Percentiles rank a stretch among this genome's conserved stretches.
Conservation (phyloP, 2,329 filamentous ascomycete genomes). For the Teratosphaeria viscida region DNA sequence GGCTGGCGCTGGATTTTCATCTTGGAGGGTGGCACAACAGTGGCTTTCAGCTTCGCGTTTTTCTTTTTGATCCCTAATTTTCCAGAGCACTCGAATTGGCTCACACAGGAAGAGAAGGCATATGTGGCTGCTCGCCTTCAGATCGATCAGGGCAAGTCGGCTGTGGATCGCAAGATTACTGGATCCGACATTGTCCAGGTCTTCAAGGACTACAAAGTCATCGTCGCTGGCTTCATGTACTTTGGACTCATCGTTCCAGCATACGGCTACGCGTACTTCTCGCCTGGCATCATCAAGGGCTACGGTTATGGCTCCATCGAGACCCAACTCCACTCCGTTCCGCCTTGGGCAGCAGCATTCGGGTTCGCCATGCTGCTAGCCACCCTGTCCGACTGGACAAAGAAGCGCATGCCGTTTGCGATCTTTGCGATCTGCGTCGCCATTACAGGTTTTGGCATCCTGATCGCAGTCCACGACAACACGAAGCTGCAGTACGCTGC, state of each 20-base stretch:
- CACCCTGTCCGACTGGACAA: constrained; percentile 56
- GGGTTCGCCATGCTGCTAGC: constrained; percentile 68
- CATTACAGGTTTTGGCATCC: constrained; percentile 65
- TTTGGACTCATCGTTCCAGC: constrained; percentile 36
- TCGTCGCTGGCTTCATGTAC: constrained; percentile 43
- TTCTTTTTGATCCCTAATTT: constrained; percentile 41
- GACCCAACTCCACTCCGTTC: constrained; percentile 45
- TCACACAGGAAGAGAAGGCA: constrained; percentile 34
- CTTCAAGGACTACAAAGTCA: constrained; percentile 40
- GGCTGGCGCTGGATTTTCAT: constrained; percentile 84
- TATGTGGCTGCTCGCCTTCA: constrained; percentile 38
- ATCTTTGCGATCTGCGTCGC: constrained; percentile 57
- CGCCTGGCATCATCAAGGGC: constrained; percentile 36
- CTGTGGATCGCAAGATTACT: constrained; percentile 34
- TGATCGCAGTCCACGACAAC: constrained; percentile 62
- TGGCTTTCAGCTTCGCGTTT: constrained; percentile 34
- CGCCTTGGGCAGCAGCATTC: constrained; percentile 63
- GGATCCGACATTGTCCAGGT: constrained; percentile 33
- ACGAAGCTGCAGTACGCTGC: constrained; percentile 61
- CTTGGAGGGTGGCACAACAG: constrained; percentile 44
- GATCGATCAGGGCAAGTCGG: constrained; percentile 38
- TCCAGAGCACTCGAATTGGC: constrained; percentile 40
- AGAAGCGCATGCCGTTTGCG: constrained; percentile 66
- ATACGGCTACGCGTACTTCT: constrained; percentile 25
- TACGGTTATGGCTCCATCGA: constrained; percentile 44